Evolutionary conservation across 441 rosid genomes (phyloP).

Genomic region (Adansonia gregorii): DNA sequence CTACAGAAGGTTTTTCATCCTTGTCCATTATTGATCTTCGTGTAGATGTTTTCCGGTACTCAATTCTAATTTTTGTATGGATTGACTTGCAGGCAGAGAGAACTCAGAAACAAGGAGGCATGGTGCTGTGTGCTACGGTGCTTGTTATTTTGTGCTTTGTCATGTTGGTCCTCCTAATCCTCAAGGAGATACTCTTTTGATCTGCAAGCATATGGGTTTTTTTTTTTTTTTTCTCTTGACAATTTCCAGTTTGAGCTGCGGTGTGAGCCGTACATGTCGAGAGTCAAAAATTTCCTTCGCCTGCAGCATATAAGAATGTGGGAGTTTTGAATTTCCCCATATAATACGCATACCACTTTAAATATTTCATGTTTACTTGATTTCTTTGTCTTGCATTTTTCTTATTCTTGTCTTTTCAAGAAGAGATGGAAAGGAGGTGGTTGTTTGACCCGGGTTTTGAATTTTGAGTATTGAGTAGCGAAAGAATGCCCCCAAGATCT

Average conservation of each 20-base stretch:
- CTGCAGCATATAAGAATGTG: conserved; percentile 8
- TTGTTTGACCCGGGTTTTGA: background rate
- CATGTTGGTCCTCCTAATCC: conserved; percentile 84
- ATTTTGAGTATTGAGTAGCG: background rate
- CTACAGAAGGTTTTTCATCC: conserved; percentile 69
- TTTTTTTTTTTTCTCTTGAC: conserved; percentile 13
- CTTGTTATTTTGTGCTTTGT: conserved; percentile 91
- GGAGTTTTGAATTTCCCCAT: conserved; percentile 26
- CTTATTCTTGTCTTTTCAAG: background rate
- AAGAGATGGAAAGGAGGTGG: conserved; percentile 10
- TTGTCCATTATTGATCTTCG: conserved; percentile 12
- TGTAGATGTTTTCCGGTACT: background rate
- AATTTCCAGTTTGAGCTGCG: conserved; percentile 10
- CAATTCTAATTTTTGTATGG: conserved; percentile 7
- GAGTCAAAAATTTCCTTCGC: conserved; percentile 8
- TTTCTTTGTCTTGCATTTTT: background rate
- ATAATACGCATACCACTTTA: conserved; percentile 11
- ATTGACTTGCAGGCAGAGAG: conserved; percentile 77
- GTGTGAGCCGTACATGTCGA: background rate
- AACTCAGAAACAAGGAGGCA: conserved; percentile 92
- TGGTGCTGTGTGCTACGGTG: conserved; percentile 90
- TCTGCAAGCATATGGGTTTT: background rate
- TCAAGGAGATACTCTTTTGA: conserved; percentile 78
- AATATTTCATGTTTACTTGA: conserved; percentile 1
- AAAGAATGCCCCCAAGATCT: conserved; percentile 4